Conservation (phyloP, 306 rosid genomes). For the Castanea crenata region DNA sequence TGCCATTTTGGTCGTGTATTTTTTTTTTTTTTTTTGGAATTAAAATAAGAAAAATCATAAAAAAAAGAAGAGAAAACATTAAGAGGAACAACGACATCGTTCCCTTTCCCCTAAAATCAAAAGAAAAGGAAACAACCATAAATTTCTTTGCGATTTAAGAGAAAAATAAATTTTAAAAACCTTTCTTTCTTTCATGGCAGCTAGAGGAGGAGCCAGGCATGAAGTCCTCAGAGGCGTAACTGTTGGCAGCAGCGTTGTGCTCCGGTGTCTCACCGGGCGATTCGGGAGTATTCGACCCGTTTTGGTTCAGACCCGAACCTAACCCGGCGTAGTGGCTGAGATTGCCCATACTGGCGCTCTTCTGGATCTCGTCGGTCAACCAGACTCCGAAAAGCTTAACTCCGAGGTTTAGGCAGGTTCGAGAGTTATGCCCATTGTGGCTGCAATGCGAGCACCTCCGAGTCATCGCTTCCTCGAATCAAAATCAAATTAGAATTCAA, state of each 20-base stretch:
- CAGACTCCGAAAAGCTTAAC: constrained; percentile 93
- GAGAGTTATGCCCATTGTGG: constrained; percentile 94
- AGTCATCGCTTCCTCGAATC: constrained; percentile 50
- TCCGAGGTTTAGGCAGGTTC: constrained; percentile 94
- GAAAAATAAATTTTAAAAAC: too few relatives aligned
- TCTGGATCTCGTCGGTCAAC: constrained; percentile 88
- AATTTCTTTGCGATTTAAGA: too few relatives aligned
- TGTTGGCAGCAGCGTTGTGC: constrained; percentile 64
- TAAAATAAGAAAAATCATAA: too few relatives aligned
- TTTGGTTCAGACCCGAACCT: constrained; percentile 26
- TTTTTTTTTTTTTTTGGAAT: too few relatives aligned
- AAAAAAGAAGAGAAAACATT: too few relatives aligned
- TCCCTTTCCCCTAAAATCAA: too few relatives aligned
- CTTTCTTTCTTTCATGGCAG: constrained; percentile 62
- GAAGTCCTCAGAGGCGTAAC: constrained; percentile 95
- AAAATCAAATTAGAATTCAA: not conserved
- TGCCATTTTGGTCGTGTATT: too few relatives aligned
- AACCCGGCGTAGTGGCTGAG: constrained; percentile 77
- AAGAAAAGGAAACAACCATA: too few relatives aligned
- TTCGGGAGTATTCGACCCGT: constrained; percentile 56
- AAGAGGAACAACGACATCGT: too few relatives aligned
- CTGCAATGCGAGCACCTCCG: constrained; percentile 98
- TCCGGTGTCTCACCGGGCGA: constrained; percentile 86
- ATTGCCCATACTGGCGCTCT: constrained; percentile 98
- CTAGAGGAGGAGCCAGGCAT: constrained; percentile 92